Evolutionary conservation across 176 grass and related monocot genomes (phyloP), one percentile per base, ranked within the genome.

Genomic region (Poa annua): DNA sequence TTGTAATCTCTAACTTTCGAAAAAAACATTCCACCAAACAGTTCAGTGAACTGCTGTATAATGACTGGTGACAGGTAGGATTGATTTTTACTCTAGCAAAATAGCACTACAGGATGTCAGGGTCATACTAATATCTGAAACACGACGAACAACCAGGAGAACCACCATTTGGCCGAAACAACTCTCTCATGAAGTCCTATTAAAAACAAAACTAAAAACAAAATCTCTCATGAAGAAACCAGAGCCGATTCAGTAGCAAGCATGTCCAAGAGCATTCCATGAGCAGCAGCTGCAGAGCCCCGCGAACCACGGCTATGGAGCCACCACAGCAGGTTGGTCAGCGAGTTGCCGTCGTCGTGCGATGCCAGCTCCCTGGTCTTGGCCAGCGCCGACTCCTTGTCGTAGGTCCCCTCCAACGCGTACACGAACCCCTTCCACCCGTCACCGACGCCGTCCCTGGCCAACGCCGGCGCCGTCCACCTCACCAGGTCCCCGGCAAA

Each of bases 381-480:
- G 39, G 55, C 61, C 68, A 96, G 53, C 19, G 93, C 96, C 0
- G 80, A 66, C 77, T 88, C 80, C 83, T 74, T 95, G 61, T 96
- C 80, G 53, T 93, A 98, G n/a, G 92, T 17, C 50, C 91, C 92
- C 80, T 93, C 80, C 68, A 95, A 51, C 25, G 96, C 96, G 77
- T 95, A 95, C 24, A 95, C 89, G 79, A 98, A 98, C 9, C 96
- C 93, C 84, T 98, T 98, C 91, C 93, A 98, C 29, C 93, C 96
- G 71, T 98, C 92, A 0, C 81, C 93, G 2, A 95, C 93, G 6
- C 96, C 93, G 42, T 96, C 89, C 82, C 96, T 87, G 7, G 81
- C 47, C 69, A 96, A 34, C 4, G 96, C 85, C 8, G 91, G 91
- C 15, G 77, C 3, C 15, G 96, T 85, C 96, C 93, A 98, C 16